A percentile compares a stretch with the other conserved stretches of the same genome.
These are phyloP conservation scores for Geotrichum cucujoidarum DNA, from an alignment of 1,139 yeast genomes.

Conservation along the genomic window DNA sequence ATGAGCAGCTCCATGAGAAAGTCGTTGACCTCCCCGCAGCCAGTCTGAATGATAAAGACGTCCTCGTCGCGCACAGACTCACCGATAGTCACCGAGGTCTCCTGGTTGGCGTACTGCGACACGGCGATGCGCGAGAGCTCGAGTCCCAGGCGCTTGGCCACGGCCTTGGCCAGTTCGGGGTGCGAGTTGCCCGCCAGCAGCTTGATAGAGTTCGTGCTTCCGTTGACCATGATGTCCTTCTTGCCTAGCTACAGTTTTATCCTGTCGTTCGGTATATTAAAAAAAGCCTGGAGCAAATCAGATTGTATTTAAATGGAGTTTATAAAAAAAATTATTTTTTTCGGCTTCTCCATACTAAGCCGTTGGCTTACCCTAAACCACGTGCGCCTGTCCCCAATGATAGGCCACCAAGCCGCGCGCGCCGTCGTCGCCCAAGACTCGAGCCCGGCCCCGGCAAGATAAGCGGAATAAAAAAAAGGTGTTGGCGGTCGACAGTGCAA, in stretches of 20 bases:
- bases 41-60: slow-evolving; percentile 79
- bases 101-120: slow-evolving; percentile 54
- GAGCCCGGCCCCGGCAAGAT: not conserved
- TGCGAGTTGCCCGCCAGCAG: slow-evolving; percentile 85
- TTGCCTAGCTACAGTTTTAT: too few relatives aligned
- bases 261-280: too few relatives aligned
- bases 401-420: not conserved
- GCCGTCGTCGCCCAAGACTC: not conserved
- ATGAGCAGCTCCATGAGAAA: slow-evolving; percentile 79
- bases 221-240: slow-evolving; percentile 17
- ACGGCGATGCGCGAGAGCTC: slow-evolving; percentile 41
- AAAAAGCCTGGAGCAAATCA: too few relatives aligned
- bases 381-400: not conserved
- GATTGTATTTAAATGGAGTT: too few relatives aligned
- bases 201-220: slow-evolving; percentile 69
- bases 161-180: slow-evolving; percentile 81
- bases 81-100: slow-evolving; percentile 86
- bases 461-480: not conserved
- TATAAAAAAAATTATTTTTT: too few relatives aligned
- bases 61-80: slow-evolving; percentile 97
- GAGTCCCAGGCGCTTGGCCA: slow-evolving; percentile 48
- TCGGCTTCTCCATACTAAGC: not conserved
- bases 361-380: not conserved
- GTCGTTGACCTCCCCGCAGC: slow-evolving; percentile 84
- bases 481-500: not conserved